Conservation (phyloP, 192 early-diverging fungal species). For the Phycomyces nitens region DNA sequence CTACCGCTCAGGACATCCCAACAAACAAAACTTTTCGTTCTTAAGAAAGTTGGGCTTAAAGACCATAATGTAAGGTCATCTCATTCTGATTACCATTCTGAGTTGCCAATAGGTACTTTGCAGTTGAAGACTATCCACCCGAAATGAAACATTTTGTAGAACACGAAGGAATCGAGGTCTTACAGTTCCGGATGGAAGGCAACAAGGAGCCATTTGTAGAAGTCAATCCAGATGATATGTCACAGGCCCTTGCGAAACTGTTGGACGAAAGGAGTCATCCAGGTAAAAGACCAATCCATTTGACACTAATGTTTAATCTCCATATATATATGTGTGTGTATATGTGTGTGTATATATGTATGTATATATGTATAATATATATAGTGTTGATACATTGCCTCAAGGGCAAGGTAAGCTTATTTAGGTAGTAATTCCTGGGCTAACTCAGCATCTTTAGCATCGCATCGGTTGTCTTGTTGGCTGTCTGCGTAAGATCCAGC, state of each 20-base stretch:
- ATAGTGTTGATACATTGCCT: constrained; percentile 87
- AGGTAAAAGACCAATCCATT: constrained; percentile 18
- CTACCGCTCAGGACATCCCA: constrained; percentile 93
- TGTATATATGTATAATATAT: neutral
- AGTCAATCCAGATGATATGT: constrained; percentile 51
- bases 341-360: neutral
- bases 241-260: constrained; percentile 48
- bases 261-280: constrained; percentile 50
- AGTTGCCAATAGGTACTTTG: constrained; percentile 45
- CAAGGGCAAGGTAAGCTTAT: constrained; percentile 75
- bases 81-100: too few species aligned
- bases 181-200: constrained; percentile 78
- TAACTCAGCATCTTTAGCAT: constrained; percentile 63
- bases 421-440: too few species aligned
- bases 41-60: constrained; percentile 79
- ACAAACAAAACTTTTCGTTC: constrained; percentile 87
- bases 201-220: constrained; percentile 82
- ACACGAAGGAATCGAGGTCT: constrained; percentile 66
- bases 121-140: constrained; percentile 51
- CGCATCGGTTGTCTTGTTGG: constrained; percentile 93
- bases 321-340: neutral
- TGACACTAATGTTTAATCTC: too few species aligned
- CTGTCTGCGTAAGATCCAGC: constrained; percentile 88
- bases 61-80: constrained; percentile 70
- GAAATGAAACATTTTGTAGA: constrained; percentile 70